Evolutionary conservation across 352 stramenopile species (phyloP), one percentile per base, ranked within the genome.

Genomic region (Globisporangium solare): DNA sequence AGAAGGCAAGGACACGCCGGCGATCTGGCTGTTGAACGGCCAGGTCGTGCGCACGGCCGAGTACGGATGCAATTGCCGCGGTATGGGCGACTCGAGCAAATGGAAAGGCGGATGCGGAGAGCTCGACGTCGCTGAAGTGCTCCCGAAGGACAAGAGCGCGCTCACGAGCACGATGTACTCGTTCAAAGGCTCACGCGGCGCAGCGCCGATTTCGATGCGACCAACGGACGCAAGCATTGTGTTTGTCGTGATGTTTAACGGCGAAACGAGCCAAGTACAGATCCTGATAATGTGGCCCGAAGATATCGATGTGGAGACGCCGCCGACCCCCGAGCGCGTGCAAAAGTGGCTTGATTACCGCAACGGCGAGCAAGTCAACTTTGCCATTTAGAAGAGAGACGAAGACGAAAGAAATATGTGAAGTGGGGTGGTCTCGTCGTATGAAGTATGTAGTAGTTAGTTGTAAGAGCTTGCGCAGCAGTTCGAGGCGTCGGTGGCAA

Each of bases 61-160:
- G 48, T 83, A 83, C 47, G 67, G 58, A 15, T 81, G 74, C 65
- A 83, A 81, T 64, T 81, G 74, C 56, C 74, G 74, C 17, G 71
- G 71, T 24, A 56, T 71, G 40, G 71, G 60, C n/a, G 68, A 66
- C 35, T 63, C 68, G 27, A 70, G 72, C 18, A 61, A 62, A 18
- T 83, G 69, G 55, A 68, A 73, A 32, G 74, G 74, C n/a, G 74
- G 74, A 27, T 84, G 74, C 54, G 69, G 74, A 8, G 74, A 84
- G 41, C 51, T 84, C 6, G 71, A 83, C 49, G 59, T 83, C 11
- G 74, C 69, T 22, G 74, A 83, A 35, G 65, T 75, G 17, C 47
- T 83, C 15, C 35, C 58, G 3, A 40, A 45, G 6, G 61, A 77
- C 50, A 42, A 51, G 1, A 35, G 59, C 35, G 57, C 53, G 21